Evolutionary conservation across 1,284 basidiomycete species (phyloP), one percentile per base, ranked within the genome.

Genomic region (Naganishia liquefaciens): DNA sequence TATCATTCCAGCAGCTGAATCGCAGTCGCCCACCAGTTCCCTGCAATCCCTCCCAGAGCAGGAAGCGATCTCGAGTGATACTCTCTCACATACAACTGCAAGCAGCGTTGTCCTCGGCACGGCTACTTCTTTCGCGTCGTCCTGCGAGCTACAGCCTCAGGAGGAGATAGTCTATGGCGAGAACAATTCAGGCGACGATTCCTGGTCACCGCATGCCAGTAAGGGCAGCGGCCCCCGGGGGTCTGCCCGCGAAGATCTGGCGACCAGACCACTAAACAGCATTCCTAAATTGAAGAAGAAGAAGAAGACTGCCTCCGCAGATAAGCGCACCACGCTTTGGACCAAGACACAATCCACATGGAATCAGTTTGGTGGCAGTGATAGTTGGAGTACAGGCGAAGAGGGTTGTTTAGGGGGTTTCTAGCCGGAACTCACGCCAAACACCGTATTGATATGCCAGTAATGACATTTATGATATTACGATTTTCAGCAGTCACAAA

Each of bases 201-300:
- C 55, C 28, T 57, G 54, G 54, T 28, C 47, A 21, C 54, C 54
- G 4, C 54, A 57, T 47, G 7, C 44, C 5, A 33, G 44, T 30
- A 19, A 17, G n/a, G 44, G 55, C 30, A 49, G 33, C 30, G 25
- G 21, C n/a, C 10, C 30, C n/a, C 11, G 2, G 10, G 55, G 49
- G 21, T 11, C 42, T 3, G 37, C 27, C 7, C 33, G 30, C 44
- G 55, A 40, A 17, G 46, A 21, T 6, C 25, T 46, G 17, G 23
- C 55, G 7, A 23, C n/a, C 19, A 47, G 23, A 17, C 7, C 44
- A 37, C n/a, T 11, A 33, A 25, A 9, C 27, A 39, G 19, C 49
- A 49, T 58, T 13, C 46, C 55, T n/a, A 58, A 58, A 23, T 46
- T 58, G 19, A 58, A 47, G 44, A 58, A 58, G 55, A 58, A 49